Conservation (phyloP, 2,329 filamentous ascomycete genomes). For the Ophiosphaerella narmari region DNA sequence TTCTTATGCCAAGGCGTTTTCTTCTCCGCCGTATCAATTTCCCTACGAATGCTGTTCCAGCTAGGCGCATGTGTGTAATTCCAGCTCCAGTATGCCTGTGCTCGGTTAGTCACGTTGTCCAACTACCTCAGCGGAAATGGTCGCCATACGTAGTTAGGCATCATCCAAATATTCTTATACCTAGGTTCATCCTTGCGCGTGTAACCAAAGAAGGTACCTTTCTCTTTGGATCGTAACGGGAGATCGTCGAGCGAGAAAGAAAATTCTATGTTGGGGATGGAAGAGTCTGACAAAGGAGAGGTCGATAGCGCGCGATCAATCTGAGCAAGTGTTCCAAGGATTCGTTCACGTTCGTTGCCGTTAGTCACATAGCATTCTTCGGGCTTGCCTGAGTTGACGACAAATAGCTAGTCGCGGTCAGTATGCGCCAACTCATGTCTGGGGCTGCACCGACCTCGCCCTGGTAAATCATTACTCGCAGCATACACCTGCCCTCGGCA, state of each 20-base stretch:
- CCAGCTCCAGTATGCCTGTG: conserved; percentile 39
- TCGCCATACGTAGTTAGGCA: conserved; percentile 34
- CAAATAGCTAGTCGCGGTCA: conserved; percentile 32
- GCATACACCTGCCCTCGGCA: conserved; percentile 36
- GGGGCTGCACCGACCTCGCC: conserved; percentile 30
- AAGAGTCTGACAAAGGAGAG: conserved; percentile 30
- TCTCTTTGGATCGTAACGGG: conserved; percentile 32
- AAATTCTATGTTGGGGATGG: conserved; percentile 39
- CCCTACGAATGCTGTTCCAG: conserved; percentile 39
- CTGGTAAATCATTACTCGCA: conserved; percentile 35
- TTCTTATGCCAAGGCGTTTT: conserved; percentile 35
- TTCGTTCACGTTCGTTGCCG: conserved; percentile 42
- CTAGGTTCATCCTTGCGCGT: conserved; percentile 33
- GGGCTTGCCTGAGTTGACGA: conserved; percentile 36
- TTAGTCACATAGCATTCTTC: conserved; percentile 40
- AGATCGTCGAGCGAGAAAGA: conserved; percentile 40
- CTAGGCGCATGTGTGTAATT: conserved; percentile 42
- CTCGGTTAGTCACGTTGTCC: neutral
- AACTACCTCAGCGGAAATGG: neutral
- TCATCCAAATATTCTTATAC: conserved; percentile 41
- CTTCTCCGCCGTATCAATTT: conserved; percentile 30
- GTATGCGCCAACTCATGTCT: neutral
- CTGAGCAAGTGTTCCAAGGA: conserved; percentile 40
- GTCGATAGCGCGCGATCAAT: conserved; percentile 38
- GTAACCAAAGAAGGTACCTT: conserved; percentile 37